Evolutionary conservation across 257 asterid species (phyloP).

Genomic region (Ehretia macrophylla): DNA sequence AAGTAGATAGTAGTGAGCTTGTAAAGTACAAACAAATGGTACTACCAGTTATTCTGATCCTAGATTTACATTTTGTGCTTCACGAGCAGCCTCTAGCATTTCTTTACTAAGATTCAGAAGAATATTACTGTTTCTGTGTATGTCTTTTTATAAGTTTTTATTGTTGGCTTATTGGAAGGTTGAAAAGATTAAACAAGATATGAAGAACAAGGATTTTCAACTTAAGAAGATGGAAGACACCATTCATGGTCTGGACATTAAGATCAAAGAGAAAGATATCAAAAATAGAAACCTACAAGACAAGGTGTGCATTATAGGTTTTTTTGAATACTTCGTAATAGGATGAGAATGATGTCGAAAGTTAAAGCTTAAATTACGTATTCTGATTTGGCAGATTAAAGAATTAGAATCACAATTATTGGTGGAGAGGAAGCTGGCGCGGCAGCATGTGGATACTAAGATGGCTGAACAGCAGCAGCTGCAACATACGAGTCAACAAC

Average conservation of each 20-base stretch:
- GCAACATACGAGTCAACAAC: slow-evolving; percentile 36
- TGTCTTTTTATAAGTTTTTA: background rate
- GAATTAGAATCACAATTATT: slow-evolving; percentile 87
- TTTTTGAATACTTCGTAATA: background rate
- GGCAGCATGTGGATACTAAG: slow-evolving; percentile 77
- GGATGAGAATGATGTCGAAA: background rate
- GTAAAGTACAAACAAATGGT: slow-evolving; percentile 86
- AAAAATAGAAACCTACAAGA: slow-evolving; percentile 81
- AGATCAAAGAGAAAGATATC: slow-evolving; percentile 71
- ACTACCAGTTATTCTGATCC: slow-evolving; percentile 5
- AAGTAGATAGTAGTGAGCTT: slow-evolving; percentile 73
- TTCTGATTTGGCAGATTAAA: slow-evolving; percentile 54
- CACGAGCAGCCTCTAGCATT: too few relatives aligned
- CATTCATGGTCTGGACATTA: slow-evolving; percentile 70
- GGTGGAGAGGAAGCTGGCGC: slow-evolving; percentile 85
- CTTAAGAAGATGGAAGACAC: slow-evolving; percentile 84
- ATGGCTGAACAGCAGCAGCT: slow-evolving; percentile 61
- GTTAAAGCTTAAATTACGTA: background rate
- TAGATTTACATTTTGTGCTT: too few relatives aligned
- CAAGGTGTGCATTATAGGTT: slow-evolving; percentile 45
- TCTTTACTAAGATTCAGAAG: too few relatives aligned
- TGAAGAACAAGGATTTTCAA: slow-evolving; percentile 72
- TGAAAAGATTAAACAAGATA: slow-evolving; percentile 75
- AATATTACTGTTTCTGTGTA: background rate
- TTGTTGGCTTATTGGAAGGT: slow-evolving; percentile 31